Evolutionary conservation across 306 rosid genomes (phyloP).

Genomic region (Hippophae rhamnoides): DNA sequence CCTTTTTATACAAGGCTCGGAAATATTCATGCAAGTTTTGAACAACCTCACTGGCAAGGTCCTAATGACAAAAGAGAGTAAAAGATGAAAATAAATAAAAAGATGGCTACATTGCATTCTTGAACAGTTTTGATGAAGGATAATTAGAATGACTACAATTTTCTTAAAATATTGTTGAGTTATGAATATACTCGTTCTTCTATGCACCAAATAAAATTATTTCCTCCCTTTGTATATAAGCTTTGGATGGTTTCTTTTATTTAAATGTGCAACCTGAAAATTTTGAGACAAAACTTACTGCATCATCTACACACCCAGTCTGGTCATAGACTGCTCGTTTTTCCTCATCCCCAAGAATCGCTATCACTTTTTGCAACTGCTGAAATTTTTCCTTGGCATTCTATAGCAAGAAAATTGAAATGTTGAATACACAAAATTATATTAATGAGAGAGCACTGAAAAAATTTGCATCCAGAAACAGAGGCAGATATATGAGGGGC

Average conservation of each 20-base stretch:
- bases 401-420: slow-evolving; percentile 24
- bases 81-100: too few relatives aligned
- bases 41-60: slow-evolving; percentile 66
- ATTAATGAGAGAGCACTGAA: background rate
- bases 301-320: slow-evolving; percentile 77
- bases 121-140: too few relatives aligned
- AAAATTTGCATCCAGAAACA: background rate
- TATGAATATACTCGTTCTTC: too few relatives aligned
- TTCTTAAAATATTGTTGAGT: too few relatives aligned
- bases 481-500: too few relatives aligned
- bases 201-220: background rate
- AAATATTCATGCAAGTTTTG: slow-evolving; percentile 52
- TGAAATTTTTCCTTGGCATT: slow-evolving; percentile 86
- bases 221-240: slow-evolving; percentile 1
- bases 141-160: too few relatives aligned
- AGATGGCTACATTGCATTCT: too few relatives aligned
- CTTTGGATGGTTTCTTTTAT: background rate
- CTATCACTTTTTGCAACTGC: slow-evolving; percentile 76
- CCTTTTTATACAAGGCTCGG: slow-evolving; percentile 62
- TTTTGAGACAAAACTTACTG: slow-evolving; percentile 33
- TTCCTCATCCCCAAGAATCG: slow-evolving; percentile 87
- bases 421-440: background rate
- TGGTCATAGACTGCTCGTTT: slow-evolving; percentile 78
- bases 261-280: background rate
- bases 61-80: slow-evolving; percentile 28